phyloP scores from a whole-genome alignment of 805 yeast genomes.

The Yarrowia deformans region DNA sequence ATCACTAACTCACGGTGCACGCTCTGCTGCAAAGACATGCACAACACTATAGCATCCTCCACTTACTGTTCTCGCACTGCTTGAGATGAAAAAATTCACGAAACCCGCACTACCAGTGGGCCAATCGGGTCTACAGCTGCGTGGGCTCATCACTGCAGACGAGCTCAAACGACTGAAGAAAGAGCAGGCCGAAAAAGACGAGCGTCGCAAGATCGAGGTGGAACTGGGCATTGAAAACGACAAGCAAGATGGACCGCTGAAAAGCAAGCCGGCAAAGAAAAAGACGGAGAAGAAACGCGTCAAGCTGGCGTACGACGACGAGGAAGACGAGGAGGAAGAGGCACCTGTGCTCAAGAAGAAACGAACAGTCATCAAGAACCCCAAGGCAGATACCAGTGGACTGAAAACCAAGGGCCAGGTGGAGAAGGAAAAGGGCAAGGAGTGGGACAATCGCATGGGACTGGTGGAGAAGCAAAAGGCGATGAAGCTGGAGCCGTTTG shows the following conservation, averaged over 20 bases:
- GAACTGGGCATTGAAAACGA: constrained; percentile 22
- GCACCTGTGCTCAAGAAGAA: constrained; percentile 19
- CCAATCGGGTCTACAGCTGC: constrained; percentile 9
- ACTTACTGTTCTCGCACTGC: not conserved
- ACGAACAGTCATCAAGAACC: not conserved
- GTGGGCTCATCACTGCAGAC: constrained; percentile 22
- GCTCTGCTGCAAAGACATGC: not conserved
- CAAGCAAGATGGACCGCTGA: constrained; percentile 7
- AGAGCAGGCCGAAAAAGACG: constrained; percentile 36
- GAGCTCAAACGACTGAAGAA: constrained; percentile 36
- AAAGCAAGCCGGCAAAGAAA: constrained; percentile 1
- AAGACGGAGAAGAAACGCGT: constrained; percentile 18
- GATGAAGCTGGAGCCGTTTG: constrained; percentile 42
- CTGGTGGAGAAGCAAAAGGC: constrained; percentile 41
- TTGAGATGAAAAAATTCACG: constrained; percentile 20
- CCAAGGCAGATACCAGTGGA: constrained; percentile 15
- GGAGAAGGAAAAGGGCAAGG: constrained; percentile 39
- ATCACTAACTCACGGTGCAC: no score
- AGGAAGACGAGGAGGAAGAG: constrained; percentile 22
- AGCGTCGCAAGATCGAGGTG: constrained; percentile 14
- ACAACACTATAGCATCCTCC: constrained; percentile 2
- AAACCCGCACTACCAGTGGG: constrained; percentile 23
- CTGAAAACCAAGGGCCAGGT: constrained; percentile 16
- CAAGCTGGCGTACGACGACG: constrained; percentile 26
- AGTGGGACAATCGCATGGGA: constrained; percentile 41